A percentile compares a stretch with the other conserved stretches of the same genome.
phyloP scores from a whole-genome alignment of 2,329 filamentous ascomycete genomes.

The Aspergillus sojae region DNA sequence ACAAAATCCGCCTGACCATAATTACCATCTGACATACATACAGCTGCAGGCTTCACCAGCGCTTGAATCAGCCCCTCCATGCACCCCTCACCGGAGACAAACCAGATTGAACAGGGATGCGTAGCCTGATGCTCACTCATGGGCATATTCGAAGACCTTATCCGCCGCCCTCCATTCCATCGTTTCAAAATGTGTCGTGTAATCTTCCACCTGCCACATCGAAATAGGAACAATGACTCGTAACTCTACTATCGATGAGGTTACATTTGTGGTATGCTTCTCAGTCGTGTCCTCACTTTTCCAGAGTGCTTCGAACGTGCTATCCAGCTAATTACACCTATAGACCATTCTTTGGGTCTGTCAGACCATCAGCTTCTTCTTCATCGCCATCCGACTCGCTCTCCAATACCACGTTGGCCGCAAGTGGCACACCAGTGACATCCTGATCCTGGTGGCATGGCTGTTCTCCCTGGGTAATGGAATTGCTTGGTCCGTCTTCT shows the following conservation, averaged over 20 bases:
- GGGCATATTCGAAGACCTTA: background rate
- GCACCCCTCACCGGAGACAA: background rate
- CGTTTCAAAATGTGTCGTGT: background rate
- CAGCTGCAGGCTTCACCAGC: background rate
- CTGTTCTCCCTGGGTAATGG: background rate
- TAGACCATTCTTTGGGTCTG: background rate
- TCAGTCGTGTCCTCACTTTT: background rate
- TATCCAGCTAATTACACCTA: background rate
- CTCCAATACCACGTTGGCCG: background rate
- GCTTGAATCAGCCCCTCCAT: background rate
- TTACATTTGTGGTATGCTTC: background rate
- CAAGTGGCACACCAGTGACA: background rate
- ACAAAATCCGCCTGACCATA: background rate
- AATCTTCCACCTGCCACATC: background rate
- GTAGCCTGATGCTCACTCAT: background rate
- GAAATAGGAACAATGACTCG: background rate
- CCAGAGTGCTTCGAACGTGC: too few relatives aligned
- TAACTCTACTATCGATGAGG: background rate
- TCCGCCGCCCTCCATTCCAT: background rate
- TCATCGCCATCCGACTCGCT: background rate
- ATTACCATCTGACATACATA: background rate
- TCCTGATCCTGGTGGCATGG: background rate
- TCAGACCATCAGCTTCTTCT: background rate
- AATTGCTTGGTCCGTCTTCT: background rate
- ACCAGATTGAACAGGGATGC: background rate